phyloP scores from a whole-genome alignment of 2,329 filamentous ascomycete species.

The Sporothrix mexicana region DNA sequence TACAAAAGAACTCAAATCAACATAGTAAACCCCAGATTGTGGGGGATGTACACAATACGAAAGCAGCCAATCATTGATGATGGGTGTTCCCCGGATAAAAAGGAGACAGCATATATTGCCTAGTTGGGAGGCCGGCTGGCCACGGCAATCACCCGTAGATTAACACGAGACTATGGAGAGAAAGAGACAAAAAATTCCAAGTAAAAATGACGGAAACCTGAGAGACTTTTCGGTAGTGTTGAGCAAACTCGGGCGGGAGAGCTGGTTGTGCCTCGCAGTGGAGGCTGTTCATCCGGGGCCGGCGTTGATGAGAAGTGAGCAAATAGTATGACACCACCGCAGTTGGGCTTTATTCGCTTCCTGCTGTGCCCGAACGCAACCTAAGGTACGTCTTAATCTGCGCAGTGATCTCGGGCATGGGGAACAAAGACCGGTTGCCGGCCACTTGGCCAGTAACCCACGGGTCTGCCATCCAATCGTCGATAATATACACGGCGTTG shows the following conservation, averaged over 20 bases:
- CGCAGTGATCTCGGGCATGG: conserved; percentile 27
- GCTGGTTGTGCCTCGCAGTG: not conserved
- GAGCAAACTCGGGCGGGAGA: not conserved
- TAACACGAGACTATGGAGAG: not conserved
- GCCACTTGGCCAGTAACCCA: conserved; percentile 24
- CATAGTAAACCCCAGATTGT: not conserved
- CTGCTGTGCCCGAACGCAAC: too few species aligned
- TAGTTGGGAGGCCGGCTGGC: not conserved
- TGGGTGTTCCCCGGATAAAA: conserved; percentile 25
- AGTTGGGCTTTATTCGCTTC: too few species aligned
- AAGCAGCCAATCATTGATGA: not conserved
- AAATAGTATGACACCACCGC: too few species aligned
- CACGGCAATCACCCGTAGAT: conserved; percentile 25
- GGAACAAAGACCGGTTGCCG: conserved; percentile 13
- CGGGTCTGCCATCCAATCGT: conserved; percentile 18
- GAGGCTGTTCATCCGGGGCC: not conserved
- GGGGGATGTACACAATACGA: not conserved
- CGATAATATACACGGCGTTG: conserved; percentile 29
- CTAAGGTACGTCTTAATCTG: conserved; percentile 15
- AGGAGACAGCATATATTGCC: not conserved
- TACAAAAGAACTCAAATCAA: conserved; percentile 12
- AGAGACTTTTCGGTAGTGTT: conserved; percentile 17
- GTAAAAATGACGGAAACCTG: not conserved
- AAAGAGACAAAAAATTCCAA: not conserved
- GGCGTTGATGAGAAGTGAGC: too few species aligned